Evolutionary conservation across 345 rosid species (phyloP).

Genomic region (Acer yangbiense): DNA sequence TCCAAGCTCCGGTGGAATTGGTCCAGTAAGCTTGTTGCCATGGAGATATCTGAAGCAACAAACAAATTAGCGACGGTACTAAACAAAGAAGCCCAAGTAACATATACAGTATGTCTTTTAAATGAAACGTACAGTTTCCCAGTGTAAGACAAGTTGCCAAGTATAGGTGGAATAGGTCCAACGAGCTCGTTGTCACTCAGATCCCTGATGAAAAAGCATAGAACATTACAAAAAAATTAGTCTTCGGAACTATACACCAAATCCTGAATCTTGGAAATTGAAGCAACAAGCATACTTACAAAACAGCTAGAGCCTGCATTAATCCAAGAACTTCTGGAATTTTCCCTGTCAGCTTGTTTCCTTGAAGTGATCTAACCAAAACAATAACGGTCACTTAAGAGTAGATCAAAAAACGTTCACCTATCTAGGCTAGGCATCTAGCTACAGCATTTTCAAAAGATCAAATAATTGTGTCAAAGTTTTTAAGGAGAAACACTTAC

Average conservation of each 20-base stretch:
- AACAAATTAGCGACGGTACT: not conserved
- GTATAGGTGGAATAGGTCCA: slow-evolving; percentile 86
- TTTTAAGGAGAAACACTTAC: slow-evolving; percentile 41
- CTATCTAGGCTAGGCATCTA: no score
- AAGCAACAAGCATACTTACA: slow-evolving; percentile 53
- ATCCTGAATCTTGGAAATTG: not conserved
- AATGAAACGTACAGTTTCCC: slow-evolving; percentile 75
- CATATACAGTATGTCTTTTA: not conserved
- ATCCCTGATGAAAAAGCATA: slow-evolving; percentile 46
- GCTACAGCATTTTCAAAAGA: not conserved
- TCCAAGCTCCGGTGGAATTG: slow-evolving; percentile 96
- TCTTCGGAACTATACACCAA: not conserved
- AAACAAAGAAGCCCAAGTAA: not conserved
- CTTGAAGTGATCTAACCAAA: slow-evolving; percentile 77
- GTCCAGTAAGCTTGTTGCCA: slow-evolving; percentile 86
- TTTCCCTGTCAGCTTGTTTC: slow-evolving; percentile 69
- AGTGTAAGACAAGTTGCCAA: slow-evolving; percentile 88
- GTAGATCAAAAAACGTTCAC: not conserved
- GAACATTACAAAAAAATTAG: not conserved
- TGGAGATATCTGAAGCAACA: slow-evolving; percentile 69
- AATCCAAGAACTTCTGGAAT: slow-evolving; percentile 93
- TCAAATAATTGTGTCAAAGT: not conserved
- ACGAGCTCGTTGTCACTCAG: slow-evolving; percentile 89
- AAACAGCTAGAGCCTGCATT: slow-evolving; percentile 97
- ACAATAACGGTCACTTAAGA: not conserved